phyloP scores from a whole-genome alignment of 2,329 filamentous ascomycete genomes.

The Pseudogymnoascus sp. region DNA sequence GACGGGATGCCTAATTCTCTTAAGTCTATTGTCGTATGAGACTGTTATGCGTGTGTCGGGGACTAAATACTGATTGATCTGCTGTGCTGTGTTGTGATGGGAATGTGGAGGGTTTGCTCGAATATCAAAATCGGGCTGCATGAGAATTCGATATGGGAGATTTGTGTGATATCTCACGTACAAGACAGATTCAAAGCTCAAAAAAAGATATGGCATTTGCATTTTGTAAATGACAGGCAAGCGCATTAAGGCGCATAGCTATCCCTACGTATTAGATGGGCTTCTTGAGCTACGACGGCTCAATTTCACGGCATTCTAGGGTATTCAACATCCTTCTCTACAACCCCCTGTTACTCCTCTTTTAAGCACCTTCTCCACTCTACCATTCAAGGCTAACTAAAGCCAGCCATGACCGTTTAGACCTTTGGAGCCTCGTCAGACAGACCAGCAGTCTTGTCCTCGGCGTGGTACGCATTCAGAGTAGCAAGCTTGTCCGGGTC shows the following conservation, averaged over 20 bases:
- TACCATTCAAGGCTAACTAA: not conserved
- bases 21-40: too few relatives aligned
- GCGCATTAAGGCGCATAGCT: not conserved
- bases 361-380: not conserved
- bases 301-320: not conserved
- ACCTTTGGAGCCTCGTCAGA: constrained; percentile 1
- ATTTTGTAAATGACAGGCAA: not conserved
- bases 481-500: constrained; percentile 26
- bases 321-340: not conserved
- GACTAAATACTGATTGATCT: too few relatives aligned
- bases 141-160: too few relatives aligned
- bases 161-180: not conserved
- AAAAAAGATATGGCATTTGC: not conserved
- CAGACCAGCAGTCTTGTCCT: not conserved
- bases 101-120: too few relatives aligned
- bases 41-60: too few relatives aligned
- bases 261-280: not conserved
- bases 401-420: not conserved
- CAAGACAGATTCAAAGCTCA: not conserved
- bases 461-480: constrained; percentile 15
- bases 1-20: too few relatives aligned
- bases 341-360: not conserved
- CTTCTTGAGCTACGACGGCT: not conserved
- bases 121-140: too few relatives aligned
- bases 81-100: too few relatives aligned